Evolutionary conservation across 805 yeast genomes (phyloP).

Genomic region (Candida taoyuanica): DNA sequence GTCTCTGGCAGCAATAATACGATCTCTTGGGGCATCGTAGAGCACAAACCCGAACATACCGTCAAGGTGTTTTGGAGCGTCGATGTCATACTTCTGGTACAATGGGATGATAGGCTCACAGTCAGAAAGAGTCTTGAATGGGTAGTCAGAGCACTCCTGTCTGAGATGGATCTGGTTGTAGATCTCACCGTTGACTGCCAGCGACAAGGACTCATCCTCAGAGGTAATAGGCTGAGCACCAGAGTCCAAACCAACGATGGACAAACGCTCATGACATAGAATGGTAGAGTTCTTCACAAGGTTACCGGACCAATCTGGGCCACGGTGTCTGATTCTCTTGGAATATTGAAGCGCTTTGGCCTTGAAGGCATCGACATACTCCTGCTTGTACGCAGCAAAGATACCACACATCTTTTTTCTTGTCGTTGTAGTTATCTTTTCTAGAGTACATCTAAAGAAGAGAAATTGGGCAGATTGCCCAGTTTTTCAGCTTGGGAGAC

Average conservation of each 20-base stretch:
- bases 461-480: not conserved
- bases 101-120: slow-evolving; percentile 98
- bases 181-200: slow-evolving; percentile 96
- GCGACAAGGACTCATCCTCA: slow-evolving; percentile 62
- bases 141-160: slow-evolving; percentile 65
- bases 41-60: slow-evolving; percentile 98
- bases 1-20: slow-evolving; percentile 95
- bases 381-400: slow-evolving; percentile 85
- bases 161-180: slow-evolving; percentile 93
- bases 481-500: too few species aligned
- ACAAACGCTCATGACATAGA: slow-evolving; percentile 91
- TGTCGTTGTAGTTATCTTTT: not conserved
- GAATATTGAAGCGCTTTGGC: slow-evolving; percentile 85
- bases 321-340: slow-evolving; percentile 95
- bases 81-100: slow-evolving; percentile 78
- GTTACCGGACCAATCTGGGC: slow-evolving; percentile 99
- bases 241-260: slow-evolving; percentile 94
- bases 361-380: slow-evolving; percentile 75
- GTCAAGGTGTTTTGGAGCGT: slow-evolving; percentile 88
- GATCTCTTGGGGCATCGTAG: slow-evolving; percentile 77
- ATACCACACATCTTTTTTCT: slow-evolving; percentile 84
- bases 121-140: slow-evolving; percentile 82
- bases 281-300: slow-evolving; percentile 71
- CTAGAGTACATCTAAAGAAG: not conserved
- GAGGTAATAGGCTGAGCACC: slow-evolving; percentile 98